Base-by-base conservation (phyloP, 495 filamentous ascomycete genomes). In the Aspergillus sparsus region DNA sequence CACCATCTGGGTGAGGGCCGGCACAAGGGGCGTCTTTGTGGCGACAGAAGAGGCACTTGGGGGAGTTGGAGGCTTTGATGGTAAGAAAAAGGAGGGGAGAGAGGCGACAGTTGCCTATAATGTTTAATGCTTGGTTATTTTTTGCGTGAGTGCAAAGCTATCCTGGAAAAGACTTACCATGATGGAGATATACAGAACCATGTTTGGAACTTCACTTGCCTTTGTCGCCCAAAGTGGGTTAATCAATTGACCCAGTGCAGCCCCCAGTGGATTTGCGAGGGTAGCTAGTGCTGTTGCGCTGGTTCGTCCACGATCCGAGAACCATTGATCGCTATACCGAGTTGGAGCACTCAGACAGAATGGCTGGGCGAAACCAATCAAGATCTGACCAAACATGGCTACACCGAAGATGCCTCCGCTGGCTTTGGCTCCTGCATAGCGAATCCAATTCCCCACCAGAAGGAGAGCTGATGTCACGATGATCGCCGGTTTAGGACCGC, bases 281-380 rank as follows among this genome's bases (percentile, higher is more conserved):
- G 85, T 91, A 12, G 89, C 87, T 16, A 97, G 66, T 1, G 94
- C 94, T 4, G 94, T 98, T 13, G 94, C 93, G 49, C 88, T 87
- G 12, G 93, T 89, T 53, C 94, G 86, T 13, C 91, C 93, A 0
- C 77, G 70, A 60, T 91, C 87, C 0, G 91, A 90, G 74, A 98
- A 98, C 94, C 94, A 98, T 34, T 96, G 77, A 67, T 97, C 92
- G 56, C 89, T 93, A 68, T 96, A 98, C 55, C 91, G 82, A 3
- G 94, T 92, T 0, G 94, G 93, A 1, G 94, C 91, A 39, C 89
- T 85, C 6, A 98, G 84, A 35, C 96, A 91, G 74, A 98, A 97
- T 0, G 94, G 93, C 62, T 98, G 94, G 11, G 91, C 87, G 8
- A 97, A 77, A 0, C 94, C 94, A 39, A 88, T 90, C 15, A 98